A percentile compares a stretch with the other conserved stretches of the same genome.
Conservation (phyloP, 75 land plant species). For the Gnetum montanum region DNA sequence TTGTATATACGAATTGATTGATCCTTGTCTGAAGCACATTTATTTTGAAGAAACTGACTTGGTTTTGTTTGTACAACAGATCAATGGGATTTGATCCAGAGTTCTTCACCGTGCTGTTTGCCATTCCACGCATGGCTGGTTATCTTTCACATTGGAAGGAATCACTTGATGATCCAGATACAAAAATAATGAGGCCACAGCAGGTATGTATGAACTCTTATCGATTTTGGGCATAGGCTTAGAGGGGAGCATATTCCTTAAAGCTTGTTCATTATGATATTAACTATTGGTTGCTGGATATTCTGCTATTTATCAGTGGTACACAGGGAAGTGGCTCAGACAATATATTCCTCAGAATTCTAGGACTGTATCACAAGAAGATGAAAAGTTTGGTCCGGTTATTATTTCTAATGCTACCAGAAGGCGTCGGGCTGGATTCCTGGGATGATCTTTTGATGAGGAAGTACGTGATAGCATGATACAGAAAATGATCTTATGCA, state of each 20-base stretch:
- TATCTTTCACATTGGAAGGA: constrained; percentile 97
- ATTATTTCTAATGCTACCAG: constrained; percentile 84
- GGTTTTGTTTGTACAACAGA: constrained; percentile 30
- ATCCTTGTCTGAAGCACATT: too few relatives aligned
- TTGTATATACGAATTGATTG: too few relatives aligned
- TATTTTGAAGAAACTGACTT: too few relatives aligned
- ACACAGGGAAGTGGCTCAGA: constrained; percentile 85
- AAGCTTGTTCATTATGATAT: too few relatives aligned
- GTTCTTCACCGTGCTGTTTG: constrained; percentile 92
- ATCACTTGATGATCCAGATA: constrained; percentile 95
- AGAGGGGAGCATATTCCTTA: too few relatives aligned
- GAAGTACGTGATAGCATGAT: too few relatives aligned
- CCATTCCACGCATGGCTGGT: constrained; percentile 98
- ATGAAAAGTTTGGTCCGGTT: constrained; percentile 60
- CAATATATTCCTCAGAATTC: constrained; percentile 58
- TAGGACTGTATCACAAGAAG: constrained; percentile 29
- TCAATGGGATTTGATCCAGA: constrained; percentile 96
- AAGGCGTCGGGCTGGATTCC: constrained; percentile 64
- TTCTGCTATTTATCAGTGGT: constrained; percentile 43
- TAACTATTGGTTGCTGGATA: too few relatives aligned
- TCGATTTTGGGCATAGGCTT: neutral
- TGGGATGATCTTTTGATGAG: neutral
- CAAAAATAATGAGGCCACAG: constrained; percentile 96
- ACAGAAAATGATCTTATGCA: too few relatives aligned
- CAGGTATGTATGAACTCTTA: constrained; percentile 40